Evolutionary conservation across 345 rosid species (phyloP), one percentile per base, ranked within the genome.

Genomic region (Draba incana): DNA sequence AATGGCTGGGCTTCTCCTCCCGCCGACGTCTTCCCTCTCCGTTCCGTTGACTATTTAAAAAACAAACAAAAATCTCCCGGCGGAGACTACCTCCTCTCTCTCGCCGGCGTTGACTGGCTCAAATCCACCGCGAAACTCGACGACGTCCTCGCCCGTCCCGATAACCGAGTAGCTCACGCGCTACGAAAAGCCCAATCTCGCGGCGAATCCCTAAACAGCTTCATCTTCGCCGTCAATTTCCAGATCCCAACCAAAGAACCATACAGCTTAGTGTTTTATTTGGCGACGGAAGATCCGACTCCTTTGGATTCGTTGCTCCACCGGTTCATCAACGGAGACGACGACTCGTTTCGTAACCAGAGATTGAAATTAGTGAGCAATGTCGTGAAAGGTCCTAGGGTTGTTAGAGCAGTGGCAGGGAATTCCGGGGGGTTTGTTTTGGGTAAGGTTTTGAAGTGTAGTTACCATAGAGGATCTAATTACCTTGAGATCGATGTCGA

Each of bases 1-100:
- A 85, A 89, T 71, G 96, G 98, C 28, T 92, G 90, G 96, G 87
- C 95, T 2, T 79, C 98, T 5, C 96, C 98, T 3, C 92, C 96
- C 7, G 90, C 87, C 6, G 67, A 86, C 12, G 69, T 84, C 15
- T 92, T 92, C 84, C 64, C 80, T 41, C 81, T 92, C 67, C 91
- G 98, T 44, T 80, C 91, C 12, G 33, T 30, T 16, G 52, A 57
- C 53, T 92, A 81, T 56, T 78, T 89, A 30, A 79, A 83, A 15
- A 81, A 61, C 54, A 76, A 86, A n/a, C 87, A 75, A 14, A 89
- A 92, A 74, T 66, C 79, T 1, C 92, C 92, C 14, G 52, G 85
- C 68, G 88, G 89, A 31, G 87, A 81, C 44, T 89, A 77, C 80
- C 79, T 87, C 6, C 87, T 92, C 78, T 73, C 78, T 7, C 85